A percentile compares a stretch with the other conserved stretches of the same genome.
Evolutionary conservation across 108 stramenopile species (phyloP).

Genomic region (Cyclotella cryptica): DNA sequence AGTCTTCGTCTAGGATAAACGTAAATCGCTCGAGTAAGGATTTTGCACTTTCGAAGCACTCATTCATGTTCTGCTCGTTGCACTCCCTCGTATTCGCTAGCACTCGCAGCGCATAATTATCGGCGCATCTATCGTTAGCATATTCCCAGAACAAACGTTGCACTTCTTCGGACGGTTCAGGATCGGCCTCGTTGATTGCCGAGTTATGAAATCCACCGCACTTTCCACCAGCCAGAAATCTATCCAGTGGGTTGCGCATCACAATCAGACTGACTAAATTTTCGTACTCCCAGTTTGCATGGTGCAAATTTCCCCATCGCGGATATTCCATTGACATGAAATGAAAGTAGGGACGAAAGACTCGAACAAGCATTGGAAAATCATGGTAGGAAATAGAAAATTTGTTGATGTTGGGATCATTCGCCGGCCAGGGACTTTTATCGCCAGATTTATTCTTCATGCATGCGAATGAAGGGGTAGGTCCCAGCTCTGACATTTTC

Average conservation of each 20-base stretch:
- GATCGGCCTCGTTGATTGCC: conserved; percentile 11
- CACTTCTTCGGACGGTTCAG: conserved; percentile 15
- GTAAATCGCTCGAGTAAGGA: conserved; percentile 46
- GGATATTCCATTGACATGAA: conserved; percentile 18
- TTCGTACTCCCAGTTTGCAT: conserved; percentile 58
- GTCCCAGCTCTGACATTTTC: conserved; percentile 22
- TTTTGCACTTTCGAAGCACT: conserved; percentile 47
- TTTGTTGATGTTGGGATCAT: neutral
- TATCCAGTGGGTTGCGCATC: conserved; percentile 55
- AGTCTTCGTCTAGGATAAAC: conserved; percentile 52
- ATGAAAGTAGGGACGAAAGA: conserved; percentile 33
- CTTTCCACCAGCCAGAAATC: conserved; percentile 48
- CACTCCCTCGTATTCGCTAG: conserved; percentile 24
- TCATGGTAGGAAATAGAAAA: neutral
- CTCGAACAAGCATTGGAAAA: neutral
- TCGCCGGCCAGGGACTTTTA: conserved; percentile 8
- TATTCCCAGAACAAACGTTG: conserved; percentile 49
- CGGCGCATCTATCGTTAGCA: conserved; percentile 33
- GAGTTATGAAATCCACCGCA: conserved; percentile 13
- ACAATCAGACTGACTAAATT: conserved; percentile 52
- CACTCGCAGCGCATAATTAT: conserved; percentile 55
- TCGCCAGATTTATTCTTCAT: conserved; percentile 14
- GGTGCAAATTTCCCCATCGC: conserved; percentile 1
- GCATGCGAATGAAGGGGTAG: conserved; percentile 30
- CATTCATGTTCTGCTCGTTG: conserved; percentile 25